Evolutionary conservation across 1,284 basidiomycete genomes (phyloP).

Genomic region (Trichosporon asahii): DNA sequence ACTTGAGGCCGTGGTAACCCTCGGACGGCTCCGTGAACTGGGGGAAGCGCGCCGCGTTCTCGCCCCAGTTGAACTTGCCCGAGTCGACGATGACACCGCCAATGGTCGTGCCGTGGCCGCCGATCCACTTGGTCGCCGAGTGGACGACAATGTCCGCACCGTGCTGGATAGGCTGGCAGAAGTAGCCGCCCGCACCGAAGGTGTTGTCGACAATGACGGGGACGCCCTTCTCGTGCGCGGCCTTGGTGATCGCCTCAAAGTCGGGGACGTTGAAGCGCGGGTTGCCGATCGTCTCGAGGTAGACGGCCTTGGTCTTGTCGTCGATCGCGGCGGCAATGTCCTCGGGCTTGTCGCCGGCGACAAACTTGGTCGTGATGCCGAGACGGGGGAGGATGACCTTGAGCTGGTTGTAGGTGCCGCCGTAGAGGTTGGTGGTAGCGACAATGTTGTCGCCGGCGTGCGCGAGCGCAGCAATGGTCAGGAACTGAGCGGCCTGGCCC

Average conservation of each 20-base stretch:
- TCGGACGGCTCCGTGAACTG: slow-evolving; percentile 61
- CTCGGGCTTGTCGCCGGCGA: slow-evolving; percentile 61
- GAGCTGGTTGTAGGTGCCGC: slow-evolving; percentile 83
- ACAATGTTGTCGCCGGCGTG: slow-evolving; percentile 76
- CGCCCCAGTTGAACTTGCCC: slow-evolving; percentile 83
- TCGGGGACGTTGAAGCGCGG: slow-evolving; percentile 73
- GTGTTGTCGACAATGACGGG: slow-evolving; percentile 72
- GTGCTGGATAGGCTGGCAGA: slow-evolving; percentile 21
- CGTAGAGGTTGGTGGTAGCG: slow-evolving; percentile 66
- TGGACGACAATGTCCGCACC: slow-evolving; percentile 84
- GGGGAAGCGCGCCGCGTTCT: slow-evolving; percentile 77
- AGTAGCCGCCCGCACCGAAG: slow-evolving; percentile 72
- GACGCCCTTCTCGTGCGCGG: slow-evolving; percentile 30
- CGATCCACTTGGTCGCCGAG: slow-evolving; percentile 88
- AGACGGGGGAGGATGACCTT: slow-evolving; percentile 55
- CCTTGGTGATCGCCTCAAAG: slow-evolving; percentile 70
- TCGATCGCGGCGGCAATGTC: slow-evolving; percentile 68
- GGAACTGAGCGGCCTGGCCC: slow-evolving; percentile 77
- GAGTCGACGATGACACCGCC: slow-evolving; percentile 77
- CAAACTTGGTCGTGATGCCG: slow-evolving; percentile 74
- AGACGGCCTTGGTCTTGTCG: slow-evolving; percentile 59
- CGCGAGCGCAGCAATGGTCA: slow-evolving; percentile 67
- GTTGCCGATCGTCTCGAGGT: slow-evolving; percentile 79
- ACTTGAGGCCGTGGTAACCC: slow-evolving; percentile 76
- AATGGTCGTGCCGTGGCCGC: slow-evolving; percentile 84